Evolutionary conservation across 164 flowering plant genomes (phyloP), one percentile per base, ranked within the genome.

Genomic region (Berberis thunbergii): DNA sequence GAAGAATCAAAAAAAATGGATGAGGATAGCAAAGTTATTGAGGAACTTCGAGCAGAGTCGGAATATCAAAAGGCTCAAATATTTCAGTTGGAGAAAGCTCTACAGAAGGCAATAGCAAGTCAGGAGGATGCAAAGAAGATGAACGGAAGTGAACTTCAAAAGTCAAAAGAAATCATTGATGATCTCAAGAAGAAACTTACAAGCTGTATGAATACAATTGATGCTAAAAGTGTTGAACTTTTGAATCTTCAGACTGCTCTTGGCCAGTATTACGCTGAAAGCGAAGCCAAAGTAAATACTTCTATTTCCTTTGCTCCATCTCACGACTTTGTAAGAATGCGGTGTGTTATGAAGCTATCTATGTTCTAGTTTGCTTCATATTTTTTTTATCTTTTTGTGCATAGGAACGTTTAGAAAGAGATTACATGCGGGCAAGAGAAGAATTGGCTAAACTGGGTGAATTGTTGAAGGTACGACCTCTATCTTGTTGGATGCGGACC

Each of bases 1-100:
- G 97, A 95, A 80, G 99, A 95, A 70, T 87, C 99, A 43, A 97
- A 91, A 64, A 91, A 95, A 72, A 95, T 95, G 97, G 99, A 95
- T 53, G 96, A 91, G 71, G 99, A 95, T 74, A 84, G 83, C 80
- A 89, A 82, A 73, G 67, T 86, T 54, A 91, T 95, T 75, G 97
- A 91, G 73, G 94, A 89, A 60, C 82, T 95, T 61, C 82, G 84
- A 62, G 80, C 73, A 57, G 80, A 57, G 60, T 82, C 72, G 71
- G 92, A 88, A 59, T 75, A 77, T 70, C 92, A 80, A 77, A 83
- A 74, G 67, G 74, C 81, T 65, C 88, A 84, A 70, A 85, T 95
- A 62, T 70, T 75, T 62, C 83, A 81, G n/a, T 68, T 95, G 82
- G 96, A 95, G 80, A 83, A 73, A 64, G 76, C 92, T 75, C 71